phyloP scores from a whole-genome alignment of 805 yeast genomes.

The Danielia oregonensis region DNA sequence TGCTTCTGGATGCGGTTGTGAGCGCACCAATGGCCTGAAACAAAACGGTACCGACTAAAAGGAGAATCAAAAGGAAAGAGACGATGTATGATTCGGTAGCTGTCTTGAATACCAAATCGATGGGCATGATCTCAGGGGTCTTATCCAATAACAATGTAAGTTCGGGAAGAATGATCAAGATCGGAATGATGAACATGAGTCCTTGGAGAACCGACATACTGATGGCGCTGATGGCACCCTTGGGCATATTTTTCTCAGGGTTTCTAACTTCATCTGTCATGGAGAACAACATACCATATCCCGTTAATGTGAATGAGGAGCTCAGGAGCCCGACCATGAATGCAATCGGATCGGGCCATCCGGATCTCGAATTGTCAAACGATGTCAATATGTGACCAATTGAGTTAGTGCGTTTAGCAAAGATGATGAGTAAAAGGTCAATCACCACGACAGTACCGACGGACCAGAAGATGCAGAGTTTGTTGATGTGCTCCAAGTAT shows the following conservation, averaged over 20 bases:
- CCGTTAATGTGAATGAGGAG: conserved; percentile 75
- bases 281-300: conserved; percentile 78
- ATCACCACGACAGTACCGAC: conserved; percentile 65
- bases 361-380: conserved; percentile 70
- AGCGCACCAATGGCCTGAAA: conserved; percentile 78
- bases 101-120: conserved; percentile 68
- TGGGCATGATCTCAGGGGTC: conserved; percentile 67
- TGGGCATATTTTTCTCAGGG: conserved; percentile 73
- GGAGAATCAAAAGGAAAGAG: conserved; percentile 62
- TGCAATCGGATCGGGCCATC: conserved; percentile 70
- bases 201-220: conserved; percentile 66
- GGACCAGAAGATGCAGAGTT: conserved; percentile 72
- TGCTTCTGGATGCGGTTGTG: conserved; percentile 80
- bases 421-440: conserved; percentile 58
- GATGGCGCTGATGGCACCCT: conserved; percentile 66
- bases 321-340: conserved; percentile 76
- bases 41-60: conserved; percentile 64
- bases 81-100: conserved; percentile 67
- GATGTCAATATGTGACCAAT: conserved; percentile 56
- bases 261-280: conserved; percentile 77
- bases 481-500: conserved; percentile 60
- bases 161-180: conserved; percentile 70
- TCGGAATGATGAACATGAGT: conserved; percentile 65
- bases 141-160: conserved; percentile 51
- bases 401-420: conserved; percentile 56